Evolutionary conservation across 768 basidiomycete genomes (phyloP).

Genomic region (Lepiota brunneoincarnata): DNA sequence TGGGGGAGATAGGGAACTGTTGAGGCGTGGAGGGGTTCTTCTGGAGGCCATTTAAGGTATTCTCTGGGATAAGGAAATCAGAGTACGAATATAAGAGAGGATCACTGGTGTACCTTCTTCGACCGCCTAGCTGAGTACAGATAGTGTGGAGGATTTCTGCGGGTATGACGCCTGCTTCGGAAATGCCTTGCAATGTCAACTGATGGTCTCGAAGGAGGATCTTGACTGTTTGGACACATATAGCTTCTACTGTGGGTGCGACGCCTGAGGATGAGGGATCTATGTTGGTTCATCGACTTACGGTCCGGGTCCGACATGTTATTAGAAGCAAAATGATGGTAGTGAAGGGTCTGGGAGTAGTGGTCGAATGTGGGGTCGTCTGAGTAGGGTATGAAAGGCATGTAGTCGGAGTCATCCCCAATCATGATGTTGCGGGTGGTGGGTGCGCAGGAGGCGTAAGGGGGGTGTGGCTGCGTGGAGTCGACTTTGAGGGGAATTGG

Average conservation of each 20-base stretch:
- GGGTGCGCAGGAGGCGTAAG: conserved; percentile 60
- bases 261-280: background rate
- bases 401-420: conserved; percentile 55
- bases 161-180: conserved; percentile 46
- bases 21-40: conserved; percentile 9
- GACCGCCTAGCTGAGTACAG: conserved; percentile 2
- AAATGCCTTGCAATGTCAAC: conserved; percentile 43
- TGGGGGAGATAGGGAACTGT: conserved; percentile 9
- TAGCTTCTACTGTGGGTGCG: conserved; percentile 39
- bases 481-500: background rate
- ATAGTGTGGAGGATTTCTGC: background rate
- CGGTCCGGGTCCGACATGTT: conserved; percentile 31
- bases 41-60: conserved; percentile 28
- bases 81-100: background rate
- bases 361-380: conserved; percentile 57
- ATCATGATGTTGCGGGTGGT: conserved; percentile 40
- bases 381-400: conserved; percentile 61
- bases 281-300: conserved; percentile 17
- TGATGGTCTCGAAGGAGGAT: conserved; percentile 36
- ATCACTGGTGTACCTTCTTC: background rate
- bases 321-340: conserved; percentile 54
- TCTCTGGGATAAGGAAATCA: conserved; percentile 19
- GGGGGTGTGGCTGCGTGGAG: conserved; percentile 22
- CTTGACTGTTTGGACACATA: conserved; percentile 46
- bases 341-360: conserved; percentile 34